Evolutionary conservation across 352 stramenopile species (phyloP), one percentile per base, ranked within the genome.

Genomic region (Phytophthora melonis): DNA sequence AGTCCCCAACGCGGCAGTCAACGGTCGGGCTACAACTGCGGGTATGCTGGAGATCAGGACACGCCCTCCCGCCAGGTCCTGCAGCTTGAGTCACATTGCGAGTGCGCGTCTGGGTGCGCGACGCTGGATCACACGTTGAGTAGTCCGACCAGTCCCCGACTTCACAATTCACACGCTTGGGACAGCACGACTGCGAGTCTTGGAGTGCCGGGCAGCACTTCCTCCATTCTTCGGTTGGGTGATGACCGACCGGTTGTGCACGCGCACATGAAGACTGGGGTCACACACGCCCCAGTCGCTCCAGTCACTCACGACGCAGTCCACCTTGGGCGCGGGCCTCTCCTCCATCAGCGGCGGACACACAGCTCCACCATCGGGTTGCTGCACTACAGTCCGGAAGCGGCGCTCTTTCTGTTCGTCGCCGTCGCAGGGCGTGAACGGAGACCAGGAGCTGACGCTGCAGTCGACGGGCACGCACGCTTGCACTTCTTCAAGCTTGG

Each of bases 1-100:
- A 94, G 18, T 87, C 77, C 18, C 82, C 81, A 14, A 92, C 77
- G 55, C 84, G 68, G 54, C 87, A 94, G 73, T 93, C 82, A 1
- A 91, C 58, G 16, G 74, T 69, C 0, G 81, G 76, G 5, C 63
- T 76, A 63, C 85, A 92, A 25, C 74, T 72, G 14, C 72, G 52
- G 4, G 56, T 65, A 23, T 91, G 67, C 7, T 78, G 62, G 2
- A 89, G 71, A 10, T 57, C 60, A 0, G 84, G 79, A 63, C 84
- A 92, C 9, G 53, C 39, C 57, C 59, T 77, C 6, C 84, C 87
- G 34, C 79, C 77, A 13, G 74, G 82, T 25, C 76, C 71, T 0
- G 83, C 68, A 3, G 63, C 41, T 50, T 74, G 63, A 11, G 80
- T 61, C 14, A 91, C 63, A 5, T 78, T 66, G 0, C 87, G 83